A percentile compares a stretch with the other conserved stretches of the same genome.
Conservation (phyloP, 106 monocot genomes). For the Acorus calamus region DNA sequence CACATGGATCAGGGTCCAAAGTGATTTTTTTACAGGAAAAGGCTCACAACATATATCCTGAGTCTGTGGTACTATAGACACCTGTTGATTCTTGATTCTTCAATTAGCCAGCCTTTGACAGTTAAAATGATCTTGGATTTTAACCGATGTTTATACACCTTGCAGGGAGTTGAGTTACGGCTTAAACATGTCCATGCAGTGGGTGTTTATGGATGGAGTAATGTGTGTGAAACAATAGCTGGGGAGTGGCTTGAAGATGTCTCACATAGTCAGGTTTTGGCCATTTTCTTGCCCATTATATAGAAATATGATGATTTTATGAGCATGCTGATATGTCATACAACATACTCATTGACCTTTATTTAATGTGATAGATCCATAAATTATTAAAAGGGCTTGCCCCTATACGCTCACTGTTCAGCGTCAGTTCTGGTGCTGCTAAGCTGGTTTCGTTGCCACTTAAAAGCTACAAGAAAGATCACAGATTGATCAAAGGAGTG, state of each 20-base stretch:
- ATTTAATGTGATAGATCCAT: slow-evolving; percentile 47
- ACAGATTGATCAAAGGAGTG: slow-evolving; percentile 83
- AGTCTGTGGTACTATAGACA: too few relatives aligned
- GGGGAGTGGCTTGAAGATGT: slow-evolving; percentile 99
- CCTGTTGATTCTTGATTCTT: too few relatives aligned
- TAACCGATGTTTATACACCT: too few relatives aligned
- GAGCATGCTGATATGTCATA: neutral
- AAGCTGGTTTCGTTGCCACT: slow-evolving; percentile 84
- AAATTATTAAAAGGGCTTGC: slow-evolving; percentile 87
- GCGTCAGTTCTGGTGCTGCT: slow-evolving; percentile 73
- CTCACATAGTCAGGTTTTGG: slow-evolving; percentile 81
- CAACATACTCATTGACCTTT: neutral
- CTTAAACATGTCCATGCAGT: slow-evolving; percentile 68
- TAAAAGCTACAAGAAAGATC: slow-evolving; percentile 85
- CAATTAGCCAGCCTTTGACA: too few relatives aligned
- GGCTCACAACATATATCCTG: too few relatives aligned
- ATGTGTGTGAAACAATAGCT: slow-evolving; percentile 61
- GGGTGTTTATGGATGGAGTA: slow-evolving; percentile 88
- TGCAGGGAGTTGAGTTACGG: slow-evolving; percentile 92
- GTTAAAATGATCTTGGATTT: too few relatives aligned
- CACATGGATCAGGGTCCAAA: too few relatives aligned
- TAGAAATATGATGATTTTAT: neutral
- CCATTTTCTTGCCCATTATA: neutral
- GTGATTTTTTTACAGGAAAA: too few relatives aligned
- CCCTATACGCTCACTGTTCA: slow-evolving; percentile 68